Base-by-base conservation (phyloP, 75 land plant species). In the Sequoiadendron giganteum region DNA sequence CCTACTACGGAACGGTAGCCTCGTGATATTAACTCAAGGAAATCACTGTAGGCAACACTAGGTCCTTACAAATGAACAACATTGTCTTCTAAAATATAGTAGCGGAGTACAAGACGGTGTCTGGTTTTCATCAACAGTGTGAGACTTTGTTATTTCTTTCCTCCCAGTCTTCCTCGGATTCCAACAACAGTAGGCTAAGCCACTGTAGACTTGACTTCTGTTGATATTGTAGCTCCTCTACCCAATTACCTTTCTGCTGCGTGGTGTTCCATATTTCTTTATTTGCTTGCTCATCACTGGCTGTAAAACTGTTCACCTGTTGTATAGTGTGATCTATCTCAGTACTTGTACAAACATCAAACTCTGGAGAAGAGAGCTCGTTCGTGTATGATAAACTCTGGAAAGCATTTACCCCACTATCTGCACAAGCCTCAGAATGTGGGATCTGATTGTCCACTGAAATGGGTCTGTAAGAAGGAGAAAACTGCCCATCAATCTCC, bases 81-180 rank as follows among this genome's bases (percentile, higher is more conserved):
- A 45, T 7, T 6, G 8, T 45, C 7, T 45, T 45, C 7, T 45
- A 45, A 45, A 3, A 45, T 0, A 45, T 45, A 5, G 7, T 5
- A 45, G 8, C 5, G 0, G 8, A 6, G 8, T 45, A 6, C 8
- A 45, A 45, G 6, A 45, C 48, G 48, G 48, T 45, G 48, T 45
- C 48, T 45, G 48, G 48, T 7, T 45, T 45, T 45, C 48, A 45
- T 45, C 6, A 7, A 45, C 3, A 7, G 1, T 68, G 3, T 68
- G 72, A 70, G 2, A 0, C 1, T 65, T 65, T 65, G 18, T 25
- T 65, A 16, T 16, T 65, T 19, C 40, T 39, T 39, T 40, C 45
- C 25, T 80, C 28, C 48, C 83, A 80, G 10, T 43, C 45, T 16
- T 80, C 83, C 45, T 80, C 83, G 9, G 83, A 80, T 80, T 80